Base-by-base conservation (phyloP, 306 rosid species). In the Rosa multiflora region DNA sequence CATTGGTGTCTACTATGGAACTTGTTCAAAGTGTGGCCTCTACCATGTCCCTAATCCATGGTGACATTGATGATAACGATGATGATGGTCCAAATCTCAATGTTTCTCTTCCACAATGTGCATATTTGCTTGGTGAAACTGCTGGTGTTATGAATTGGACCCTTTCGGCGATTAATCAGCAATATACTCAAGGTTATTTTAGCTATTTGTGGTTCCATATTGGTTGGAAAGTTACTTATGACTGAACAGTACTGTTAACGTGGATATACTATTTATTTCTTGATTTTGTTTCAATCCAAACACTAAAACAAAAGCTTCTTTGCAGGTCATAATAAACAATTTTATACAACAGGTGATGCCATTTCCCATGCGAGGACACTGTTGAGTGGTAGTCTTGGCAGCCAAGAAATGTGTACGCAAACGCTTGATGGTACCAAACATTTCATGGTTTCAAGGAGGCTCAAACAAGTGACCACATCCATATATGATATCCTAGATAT, bases 1-100 rank as follows among this genome's bases (percentile, higher is more conserved):
- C 62, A 51, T 13, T 76, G 74, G 37, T 18, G 64, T 76, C 80
- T 12, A 48, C 73, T 47, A 52, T 66, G 64, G 35, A 76, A n/a
- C 62, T 66, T 47, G 21, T 76, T 1, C 73, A 49, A n/a, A 67
- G 67, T 37, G 29, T 67, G 74, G 39, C 66, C 21, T 32, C 49
- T 49, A n/a, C 26, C n/a, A 49, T 66, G 49, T 39, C 80, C 10
- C 15, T 21, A 26, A 52, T 49, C 73, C 52, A 39, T 10, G 49
- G 20, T 18, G 18, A 49, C 53, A 44, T 1, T 44, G 47, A 63
- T 5, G 26, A 67, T 21, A 35, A 32, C 3, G 37, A 51, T 37
- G 26, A 51, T 21, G 35, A 39, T 37, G 37, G 32, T 39, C 14
- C 52, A 15, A 3, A 76, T 76, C 72, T 52, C 1, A 7, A n/a